phyloP scores from a whole-genome alignment of 2,329 filamentous ascomycete species.

The Mariannaea sp. region DNA sequence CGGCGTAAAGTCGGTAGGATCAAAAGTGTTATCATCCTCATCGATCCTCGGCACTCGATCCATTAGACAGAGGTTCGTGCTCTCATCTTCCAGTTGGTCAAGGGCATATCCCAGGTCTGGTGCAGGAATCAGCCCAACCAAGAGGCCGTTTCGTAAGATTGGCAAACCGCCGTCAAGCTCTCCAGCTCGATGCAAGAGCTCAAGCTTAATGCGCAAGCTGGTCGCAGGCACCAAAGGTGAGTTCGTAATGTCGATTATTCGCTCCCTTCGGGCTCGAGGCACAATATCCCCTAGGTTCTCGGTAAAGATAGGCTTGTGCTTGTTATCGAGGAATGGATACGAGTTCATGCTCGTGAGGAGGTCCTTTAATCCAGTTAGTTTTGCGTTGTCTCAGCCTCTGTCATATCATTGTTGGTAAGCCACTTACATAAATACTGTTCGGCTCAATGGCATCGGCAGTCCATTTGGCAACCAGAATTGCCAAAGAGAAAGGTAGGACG shows the following conservation, averaged over 20 bases:
- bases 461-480: conserved; percentile 96
- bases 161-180: conserved; percentile 92
- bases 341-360: conserved; percentile 95
- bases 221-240: conserved; percentile 80
- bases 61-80: conserved; percentile 80
- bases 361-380: conserved; percentile 59
- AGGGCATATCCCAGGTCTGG: conserved; percentile 93
- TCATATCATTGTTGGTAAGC: no score
- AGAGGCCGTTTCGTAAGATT: conserved; percentile 75
- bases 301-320: conserved; percentile 89
- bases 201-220: conserved; percentile 78
- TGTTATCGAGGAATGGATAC: conserved; percentile 97
- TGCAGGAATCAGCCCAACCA: conserved; percentile 90
- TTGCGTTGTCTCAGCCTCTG: neutral
- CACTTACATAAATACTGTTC: conserved; percentile 82
- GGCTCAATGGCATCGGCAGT: conserved; percentile 95
- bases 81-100: conserved; percentile 80
- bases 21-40: conserved; percentile 65
- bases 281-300: conserved; percentile 87
- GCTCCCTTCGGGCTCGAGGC: conserved; percentile 71
- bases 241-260: conserved; percentile 85
- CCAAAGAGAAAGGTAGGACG: conserved; percentile 90
- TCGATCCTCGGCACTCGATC: conserved; percentile 66
- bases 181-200: conserved; percentile 79
- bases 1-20: conserved; percentile 83